These are phyloP conservation scores for Neurospora africana DNA, from an alignment of 495 filamentous ascomycete species.

Conservation along the genomic window DNA sequence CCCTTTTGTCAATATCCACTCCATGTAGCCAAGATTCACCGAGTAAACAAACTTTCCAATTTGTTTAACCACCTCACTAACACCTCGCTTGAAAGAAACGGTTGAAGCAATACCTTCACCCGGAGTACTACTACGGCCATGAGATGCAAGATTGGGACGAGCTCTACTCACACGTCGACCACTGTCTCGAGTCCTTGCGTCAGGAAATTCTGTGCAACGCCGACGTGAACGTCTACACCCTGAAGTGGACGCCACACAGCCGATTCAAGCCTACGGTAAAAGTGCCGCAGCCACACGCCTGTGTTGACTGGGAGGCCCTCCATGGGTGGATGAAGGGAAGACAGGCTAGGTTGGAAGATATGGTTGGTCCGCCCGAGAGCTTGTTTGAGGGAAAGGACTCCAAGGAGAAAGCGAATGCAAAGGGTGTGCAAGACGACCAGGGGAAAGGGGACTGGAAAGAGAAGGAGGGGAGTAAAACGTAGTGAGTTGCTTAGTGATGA, in stretches of 20 bases:
- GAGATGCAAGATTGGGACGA: constrained; percentile 9
- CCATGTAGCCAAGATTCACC: too few species aligned
- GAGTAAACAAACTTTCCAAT: neutral
- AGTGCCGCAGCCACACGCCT: constrained; percentile 16
- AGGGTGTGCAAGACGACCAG: neutral
- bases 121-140: constrained; percentile 9
- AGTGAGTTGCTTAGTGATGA: neutral
- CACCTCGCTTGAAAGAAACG: constrained; percentile 7
- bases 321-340: constrained; percentile 20
- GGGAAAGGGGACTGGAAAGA: neutral
- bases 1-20: neutral
- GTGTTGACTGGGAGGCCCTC: constrained; percentile 22
- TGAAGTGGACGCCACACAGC: constrained; percentile 10
- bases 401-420: neutral
- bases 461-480: neutral
- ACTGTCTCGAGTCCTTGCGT: constrained; percentile 14
- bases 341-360: constrained; percentile 12
- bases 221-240: constrained; percentile 10
- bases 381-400: neutral
- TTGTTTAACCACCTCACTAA: neutral
- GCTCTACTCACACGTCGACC: constrained; percentile 10
- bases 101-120: constrained; percentile 17
- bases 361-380: constrained; percentile 7
- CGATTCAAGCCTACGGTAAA: constrained; percentile 5
- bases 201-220: constrained; percentile 7